Evolutionary conservation across 495 filamentous ascomycete genomes (phyloP), one percentile per base, ranked within the genome.

Genomic region (Darksidea phi): DNA sequence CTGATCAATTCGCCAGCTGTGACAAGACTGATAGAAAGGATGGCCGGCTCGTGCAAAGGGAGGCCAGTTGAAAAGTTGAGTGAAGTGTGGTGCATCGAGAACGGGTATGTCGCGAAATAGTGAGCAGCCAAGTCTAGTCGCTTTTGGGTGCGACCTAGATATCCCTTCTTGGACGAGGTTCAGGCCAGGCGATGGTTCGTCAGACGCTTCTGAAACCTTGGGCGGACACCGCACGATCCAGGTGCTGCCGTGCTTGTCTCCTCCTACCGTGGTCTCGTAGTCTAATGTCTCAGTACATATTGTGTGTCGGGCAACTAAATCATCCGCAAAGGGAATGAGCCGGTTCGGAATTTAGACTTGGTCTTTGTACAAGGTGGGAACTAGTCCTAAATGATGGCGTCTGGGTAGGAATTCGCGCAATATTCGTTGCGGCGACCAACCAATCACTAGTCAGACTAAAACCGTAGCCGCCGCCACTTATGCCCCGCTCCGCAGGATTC

Each of bases 231-330:
- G 88, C 56, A 97, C 71, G 37, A 97, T 80, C 90, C 91, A 97
- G 1, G 97, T 69, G 67, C 97, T 97, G 46, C 95, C 95, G 61
- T 97, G 97, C 71, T 95, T 96, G 76, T 99, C 95, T 43, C 95
- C 95, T 34, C 92, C 94, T 11, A 91, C 94, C 17, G 88, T 85
- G 0, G 93, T 96, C 71, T 97, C 94, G 74, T 99, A 99, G 71
- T 99, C 95, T 0, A 97, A 86, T 92, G 97, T 96, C 6, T 89
- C 81, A 0, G 86, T 88, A 48, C 86, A 84, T 1, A 89, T 92
- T 0, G 90, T 95, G 88, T 89, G 97, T 23, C 95, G 85, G 36
- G 92, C 78, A 56, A 97, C 78, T 13, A 85, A 84, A 71, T 99
- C 95, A 68, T 97, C 94, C 15, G 81, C 88, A 59, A 97, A 99